A percentile compares a stretch with the other conserved stretches of the same genome.
Evolutionary conservation across 108 stramenopile genomes (phyloP).

Genomic region (Nitzschia sp.): DNA sequence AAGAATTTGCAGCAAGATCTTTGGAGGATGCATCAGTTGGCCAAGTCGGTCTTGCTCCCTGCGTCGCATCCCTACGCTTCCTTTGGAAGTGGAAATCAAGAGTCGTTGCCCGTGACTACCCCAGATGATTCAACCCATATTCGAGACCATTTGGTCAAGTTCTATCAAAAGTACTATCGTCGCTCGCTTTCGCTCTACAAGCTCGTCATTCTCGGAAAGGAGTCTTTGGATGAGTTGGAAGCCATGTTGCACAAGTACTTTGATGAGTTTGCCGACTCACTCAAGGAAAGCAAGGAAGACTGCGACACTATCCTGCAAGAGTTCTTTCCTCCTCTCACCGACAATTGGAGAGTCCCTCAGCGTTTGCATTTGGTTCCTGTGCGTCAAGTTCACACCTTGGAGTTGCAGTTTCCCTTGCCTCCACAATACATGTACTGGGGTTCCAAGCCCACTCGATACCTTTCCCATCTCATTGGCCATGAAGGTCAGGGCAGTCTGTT

Average conservation of each 20-base stretch:
- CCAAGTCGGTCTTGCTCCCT: constrained; percentile 32
- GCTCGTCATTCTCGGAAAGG: constrained; percentile 63
- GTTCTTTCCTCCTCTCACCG: constrained; percentile 35
- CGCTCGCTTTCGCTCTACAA: constrained; percentile 74
- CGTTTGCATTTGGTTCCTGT: constrained; percentile 49
- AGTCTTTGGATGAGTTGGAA: constrained; percentile 56
- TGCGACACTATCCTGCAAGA: constrained; percentile 7
- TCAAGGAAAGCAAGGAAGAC: constrained; percentile 11
- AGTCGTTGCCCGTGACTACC: constrained; percentile 40
- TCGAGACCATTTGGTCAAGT: constrained; percentile 62
- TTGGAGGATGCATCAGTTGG: constrained; percentile 63
- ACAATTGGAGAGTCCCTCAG: constrained; percentile 31
- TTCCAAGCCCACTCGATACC: constrained; percentile 52
- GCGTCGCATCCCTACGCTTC: constrained; percentile 57
- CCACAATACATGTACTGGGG: constrained; percentile 33
- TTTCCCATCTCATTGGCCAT: constrained; percentile 79
- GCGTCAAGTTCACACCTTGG: constrained; percentile 31
- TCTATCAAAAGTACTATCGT: constrained; percentile 77
- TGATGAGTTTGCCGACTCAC: constrained; percentile 37
- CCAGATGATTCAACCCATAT: constrained; percentile 12
- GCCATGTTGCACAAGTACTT: constrained; percentile 55
- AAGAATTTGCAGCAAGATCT: constrained; percentile 82
- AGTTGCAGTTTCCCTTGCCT: constrained; percentile 49
- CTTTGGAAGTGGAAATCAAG: constrained; percentile 81
- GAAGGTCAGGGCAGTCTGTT: constrained; percentile 75